These are phyloP conservation scores for Byssothecium circinans DNA, from an alignment of 2,329 filamentous ascomycete species.

Conservation along the genomic window DNA sequence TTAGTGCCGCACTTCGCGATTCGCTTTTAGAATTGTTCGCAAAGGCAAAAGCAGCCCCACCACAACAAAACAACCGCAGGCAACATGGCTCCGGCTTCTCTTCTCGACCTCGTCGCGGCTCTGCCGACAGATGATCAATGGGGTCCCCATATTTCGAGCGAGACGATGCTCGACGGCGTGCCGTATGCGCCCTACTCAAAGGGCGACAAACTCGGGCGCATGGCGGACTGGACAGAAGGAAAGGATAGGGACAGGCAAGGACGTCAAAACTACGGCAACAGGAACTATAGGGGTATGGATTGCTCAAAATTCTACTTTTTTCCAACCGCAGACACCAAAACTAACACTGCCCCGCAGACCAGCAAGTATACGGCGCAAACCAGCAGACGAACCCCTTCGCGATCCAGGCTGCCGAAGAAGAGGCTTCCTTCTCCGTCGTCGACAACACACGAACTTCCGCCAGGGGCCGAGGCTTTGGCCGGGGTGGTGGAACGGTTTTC, in stretches of 20 bases:
- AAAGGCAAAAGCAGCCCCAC: slow-evolving; percentile 9
- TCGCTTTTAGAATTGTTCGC: slow-evolving; percentile 23
- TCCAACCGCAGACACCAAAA: background rate
- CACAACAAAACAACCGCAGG: slow-evolving; percentile 7
- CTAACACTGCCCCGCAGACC: slow-evolving; percentile 61
- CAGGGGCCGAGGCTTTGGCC: slow-evolving; percentile 78
- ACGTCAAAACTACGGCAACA: slow-evolving; percentile 79
- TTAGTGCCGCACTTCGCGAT: slow-evolving; percentile 10
- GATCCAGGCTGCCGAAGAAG: slow-evolving; percentile 89
- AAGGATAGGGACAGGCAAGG: slow-evolving; percentile 79
- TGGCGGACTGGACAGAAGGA: slow-evolving; percentile 98
- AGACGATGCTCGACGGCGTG: slow-evolving; percentile 90
- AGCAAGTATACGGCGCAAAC: slow-evolving; percentile 94
- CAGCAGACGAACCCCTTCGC: slow-evolving; percentile 78
- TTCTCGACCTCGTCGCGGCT: slow-evolving; percentile 52
- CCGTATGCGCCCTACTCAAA: slow-evolving; percentile 98
- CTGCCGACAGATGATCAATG: slow-evolving; percentile 59
- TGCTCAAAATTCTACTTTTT: background rate
- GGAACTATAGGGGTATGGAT: slow-evolving; percentile 80
- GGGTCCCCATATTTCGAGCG: slow-evolving; percentile 80
- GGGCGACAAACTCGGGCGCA: slow-evolving; percentile 96
- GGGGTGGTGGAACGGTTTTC: slow-evolving; percentile 87
- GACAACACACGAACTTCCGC: slow-evolving; percentile 87
- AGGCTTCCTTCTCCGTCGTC: slow-evolving; percentile 96
- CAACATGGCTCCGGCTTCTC: slow-evolving; percentile 51